Conservation (phyloP, 495 filamentous ascomycete genomes). For the Eremomyces bilateralis region DNA sequence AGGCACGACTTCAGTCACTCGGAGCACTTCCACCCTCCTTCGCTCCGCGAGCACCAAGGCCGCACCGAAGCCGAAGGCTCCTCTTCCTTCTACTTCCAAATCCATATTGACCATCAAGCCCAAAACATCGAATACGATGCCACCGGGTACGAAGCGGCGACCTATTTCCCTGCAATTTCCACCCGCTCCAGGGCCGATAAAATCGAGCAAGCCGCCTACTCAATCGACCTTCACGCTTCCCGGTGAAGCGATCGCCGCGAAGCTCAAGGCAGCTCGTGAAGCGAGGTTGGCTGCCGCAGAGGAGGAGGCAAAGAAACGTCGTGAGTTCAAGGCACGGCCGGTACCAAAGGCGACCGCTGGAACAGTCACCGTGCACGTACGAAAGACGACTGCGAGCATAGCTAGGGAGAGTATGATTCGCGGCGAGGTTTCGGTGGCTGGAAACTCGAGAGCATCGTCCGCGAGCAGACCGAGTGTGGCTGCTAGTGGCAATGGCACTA, state of each 20-base stretch:
- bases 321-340: conserved; percentile 40
- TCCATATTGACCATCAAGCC: background rate
- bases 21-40: conserved; percentile 1
- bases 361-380: conserved; percentile 19
- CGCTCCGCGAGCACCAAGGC: conserved; percentile 7
- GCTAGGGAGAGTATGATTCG: conserved; percentile 28
- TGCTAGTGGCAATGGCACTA: conserved; percentile 3
- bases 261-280: conserved; percentile 43
- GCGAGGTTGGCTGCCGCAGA: conserved; percentile 28
- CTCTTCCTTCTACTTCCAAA: too few species aligned
- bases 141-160: conserved; percentile 7
- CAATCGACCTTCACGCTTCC: conserved; percentile 46
- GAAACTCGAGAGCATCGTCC: conserved; percentile 2
- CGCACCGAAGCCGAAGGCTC: conserved; percentile 1
- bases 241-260: conserved; percentile 48
- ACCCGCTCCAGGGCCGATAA: conserved; percentile 24
- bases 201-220: conserved; percentile 36
- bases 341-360: conserved; percentile 17
- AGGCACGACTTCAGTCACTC: background rate
- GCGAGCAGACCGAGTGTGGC: too few species aligned
- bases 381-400: conserved; percentile 31
- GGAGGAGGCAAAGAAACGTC: conserved; percentile 5
- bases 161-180: conserved; percentile 21
- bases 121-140: conserved; percentile 1
- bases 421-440: conserved; percentile 6